These are phyloP conservation scores for Suhomyces kunorum DNA, from an alignment of 1,139 yeast genomes.

Conservation along the genomic window DNA sequence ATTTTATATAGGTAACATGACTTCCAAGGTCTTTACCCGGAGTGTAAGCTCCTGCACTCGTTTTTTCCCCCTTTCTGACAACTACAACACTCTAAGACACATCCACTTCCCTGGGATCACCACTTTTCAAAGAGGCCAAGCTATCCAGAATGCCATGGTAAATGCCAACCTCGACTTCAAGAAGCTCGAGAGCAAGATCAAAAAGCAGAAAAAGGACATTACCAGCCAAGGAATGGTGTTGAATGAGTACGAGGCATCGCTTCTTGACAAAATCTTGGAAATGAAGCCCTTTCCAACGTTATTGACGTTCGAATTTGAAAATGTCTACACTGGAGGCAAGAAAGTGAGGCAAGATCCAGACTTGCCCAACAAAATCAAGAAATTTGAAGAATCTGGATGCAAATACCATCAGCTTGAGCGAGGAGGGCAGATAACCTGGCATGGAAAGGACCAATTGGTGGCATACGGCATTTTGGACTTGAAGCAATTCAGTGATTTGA, in stretches of 20 bases:
- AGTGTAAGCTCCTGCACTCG: conserved; percentile 17
- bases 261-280: conserved; percentile 45
- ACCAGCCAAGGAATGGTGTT: conserved; percentile 42
- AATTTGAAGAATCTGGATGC: conserved; percentile 44
- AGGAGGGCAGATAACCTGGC: conserved; percentile 98
- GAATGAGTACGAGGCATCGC: conserved; percentile 47
- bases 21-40: background rate
- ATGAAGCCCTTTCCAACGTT: conserved; percentile 65
- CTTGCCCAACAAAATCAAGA: conserved; percentile 33
- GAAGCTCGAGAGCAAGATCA: conserved; percentile 51
- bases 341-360: conserved; percentile 59
- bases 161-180: conserved; percentile 65
- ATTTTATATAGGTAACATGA: too few relatives aligned
- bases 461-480: conserved; percentile 82
- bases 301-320: conserved; percentile 77
- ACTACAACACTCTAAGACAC: conserved; percentile 53
- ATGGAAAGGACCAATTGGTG: conserved; percentile 93
- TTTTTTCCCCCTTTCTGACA: conserved; percentile 36
- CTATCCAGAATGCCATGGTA: conserved; percentile 62
- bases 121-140: conserved; percentile 59
- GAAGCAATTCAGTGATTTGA: conserved; percentile 55
- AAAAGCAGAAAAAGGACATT: conserved; percentile 38
- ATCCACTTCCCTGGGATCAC: conserved; percentile 60
- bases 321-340: conserved; percentile 88
- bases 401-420: conserved; percentile 72